Evolutionary conservation across 1,284 basidiomycete species (phyloP).

Genomic region (Ustilago nuda): DNA sequence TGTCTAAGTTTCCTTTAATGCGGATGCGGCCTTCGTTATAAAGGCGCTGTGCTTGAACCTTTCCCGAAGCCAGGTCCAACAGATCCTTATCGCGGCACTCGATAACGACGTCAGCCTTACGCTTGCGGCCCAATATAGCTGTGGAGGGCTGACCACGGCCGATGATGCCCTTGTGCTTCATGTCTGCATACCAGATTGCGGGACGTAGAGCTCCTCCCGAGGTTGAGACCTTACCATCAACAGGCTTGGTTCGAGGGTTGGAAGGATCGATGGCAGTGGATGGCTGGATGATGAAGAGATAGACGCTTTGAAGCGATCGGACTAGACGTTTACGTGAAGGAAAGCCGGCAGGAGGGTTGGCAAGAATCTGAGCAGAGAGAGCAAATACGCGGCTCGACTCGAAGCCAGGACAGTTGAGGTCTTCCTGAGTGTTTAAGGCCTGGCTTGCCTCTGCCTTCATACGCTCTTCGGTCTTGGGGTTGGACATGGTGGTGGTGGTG

Average conservation of each 20-base stretch:
- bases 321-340: constrained; percentile 56
- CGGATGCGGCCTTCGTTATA: constrained; percentile 57
- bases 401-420: constrained; percentile 59
- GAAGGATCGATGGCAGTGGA: constrained; percentile 51
- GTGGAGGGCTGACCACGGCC: constrained; percentile 61
- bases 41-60: constrained; percentile 53
- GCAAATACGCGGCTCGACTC: constrained; percentile 64
- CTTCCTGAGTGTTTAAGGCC: constrained; percentile 49
- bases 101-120: constrained; percentile 62
- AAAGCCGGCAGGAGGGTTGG: constrained; percentile 52
- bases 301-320: constrained; percentile 58
- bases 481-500: constrained; percentile 6
- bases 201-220: constrained; percentile 63
- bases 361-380: constrained; percentile 54
- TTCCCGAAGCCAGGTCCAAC: constrained; percentile 63
- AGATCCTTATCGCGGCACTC: constrained; percentile 65
- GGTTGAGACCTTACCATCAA: constrained; percentile 28
- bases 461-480: constrained; percentile 32
- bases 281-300: constrained; percentile 65
- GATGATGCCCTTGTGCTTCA: constrained; percentile 49
- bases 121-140: constrained; percentile 58
- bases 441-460: constrained; percentile 54
- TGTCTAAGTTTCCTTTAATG: constrained; percentile 55
- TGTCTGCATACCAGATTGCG: constrained; percentile 60
- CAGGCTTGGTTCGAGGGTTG: constrained; percentile 61